Base-by-base conservation (phyloP, 331 rosid species). In the Prunus yedoensis region DNA sequence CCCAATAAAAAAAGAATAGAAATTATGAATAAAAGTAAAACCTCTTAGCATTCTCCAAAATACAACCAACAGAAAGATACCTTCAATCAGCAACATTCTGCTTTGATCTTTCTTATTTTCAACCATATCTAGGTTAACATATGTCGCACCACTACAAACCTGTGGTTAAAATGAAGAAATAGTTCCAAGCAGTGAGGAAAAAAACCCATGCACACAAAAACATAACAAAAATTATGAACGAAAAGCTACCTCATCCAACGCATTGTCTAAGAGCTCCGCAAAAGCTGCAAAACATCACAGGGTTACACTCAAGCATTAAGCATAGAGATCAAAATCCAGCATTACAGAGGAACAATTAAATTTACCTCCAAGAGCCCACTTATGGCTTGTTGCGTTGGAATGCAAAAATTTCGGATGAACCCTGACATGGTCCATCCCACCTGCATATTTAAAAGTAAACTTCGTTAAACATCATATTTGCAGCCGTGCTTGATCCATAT, bases 311-410 rank as follows among this genome's bases (percentile, higher is more conserved):
- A 57, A 38, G 53, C 74, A 56, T 61, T 18, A 58, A 66, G 71
- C 74, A 74, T 43, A 53, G 30, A 75, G 38, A 41, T 6, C 38
- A 76, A 1, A 58, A 56, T 47, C 62, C 47, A 66, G 38, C 41
- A 8, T 20, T 56, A 65, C 38, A 76, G 68, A 74, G 46, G 15
- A 51, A 27, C 47, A 13, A 68, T 10, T 2, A 61, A 47, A 68
- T 71, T 54, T 87, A 92, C 99, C 99, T 92, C 99, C 99, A 58
- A 95, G 97, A 28, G 92, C 96, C 98, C 99, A 95, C 83, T 95
- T 95, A 75, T 95, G 97, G 81, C 99, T 95, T 50, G 99, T 95
- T 38, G 99, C 99, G 87, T 95, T 95, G 45, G 99, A 89, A 76
- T 95, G 99, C 43, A 95, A 95, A 92, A 95, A 95, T 89, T 88